phyloP scores from a whole-genome alignment of 78 protist species.

The Dictyostelium firmibasis region DNA sequence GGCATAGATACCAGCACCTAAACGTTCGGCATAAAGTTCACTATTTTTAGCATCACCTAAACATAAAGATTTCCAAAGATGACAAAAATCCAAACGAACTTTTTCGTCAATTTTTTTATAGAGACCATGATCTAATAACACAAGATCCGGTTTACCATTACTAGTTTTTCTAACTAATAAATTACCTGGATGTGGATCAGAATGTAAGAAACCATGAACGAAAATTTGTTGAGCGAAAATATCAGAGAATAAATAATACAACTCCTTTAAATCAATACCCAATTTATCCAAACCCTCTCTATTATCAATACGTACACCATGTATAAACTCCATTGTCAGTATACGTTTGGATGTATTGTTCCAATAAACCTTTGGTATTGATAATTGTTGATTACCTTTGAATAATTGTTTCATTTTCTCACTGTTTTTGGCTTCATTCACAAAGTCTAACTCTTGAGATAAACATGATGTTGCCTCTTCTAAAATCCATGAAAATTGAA shows the following conservation, averaged over 20 bases:
- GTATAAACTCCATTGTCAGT: constrained; percentile 84
- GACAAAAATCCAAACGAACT: constrained; percentile 51
- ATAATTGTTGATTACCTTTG: constrained; percentile 14
- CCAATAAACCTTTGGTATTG: constrained; percentile 79
- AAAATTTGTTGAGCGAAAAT: constrained; percentile 69
- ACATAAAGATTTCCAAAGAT: constrained; percentile 65
- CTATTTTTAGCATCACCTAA: constrained; percentile 26
- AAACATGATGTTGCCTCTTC: constrained; percentile 70
- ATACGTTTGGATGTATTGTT: constrained; percentile 54
- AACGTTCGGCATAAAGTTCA: constrained; percentile 26
- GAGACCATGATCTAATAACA: constrained; percentile 84
- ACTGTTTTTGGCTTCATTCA: constrained; percentile 70
- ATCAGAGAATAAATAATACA: constrained; percentile 38
- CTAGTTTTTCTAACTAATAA: constrained; percentile 35
- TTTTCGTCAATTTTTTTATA: constrained; percentile 65
- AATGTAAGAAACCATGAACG: constrained; percentile 79
- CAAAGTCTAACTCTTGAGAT: constrained; percentile 77
- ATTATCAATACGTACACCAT: constrained; percentile 76
- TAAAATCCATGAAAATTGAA: constrained; percentile 77
- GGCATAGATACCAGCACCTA: constrained; percentile 61
- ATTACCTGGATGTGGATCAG: constrained; percentile 86
- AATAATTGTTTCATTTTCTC: constrained; percentile 72
- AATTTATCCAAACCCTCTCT: constrained; percentile 30
- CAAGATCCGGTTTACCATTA: constrained; percentile 57
- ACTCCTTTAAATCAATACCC: constrained; percentile 47